Conservation (phyloP, 2,329 filamentous ascomycete species). For the Colletotrichum cordylinicola region DNA sequence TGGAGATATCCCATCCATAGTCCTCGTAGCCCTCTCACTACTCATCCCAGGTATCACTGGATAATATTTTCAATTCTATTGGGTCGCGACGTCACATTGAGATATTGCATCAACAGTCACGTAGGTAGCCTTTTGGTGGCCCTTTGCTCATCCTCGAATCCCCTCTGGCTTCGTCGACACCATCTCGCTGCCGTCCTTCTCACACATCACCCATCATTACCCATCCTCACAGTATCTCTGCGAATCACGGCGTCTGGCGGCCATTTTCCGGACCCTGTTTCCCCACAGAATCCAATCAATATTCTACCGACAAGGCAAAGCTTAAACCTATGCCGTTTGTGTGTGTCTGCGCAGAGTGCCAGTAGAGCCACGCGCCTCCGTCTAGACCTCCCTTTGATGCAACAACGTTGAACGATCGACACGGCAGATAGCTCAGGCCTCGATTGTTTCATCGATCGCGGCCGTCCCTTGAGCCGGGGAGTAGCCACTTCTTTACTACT, state of each 20-base stretch:
- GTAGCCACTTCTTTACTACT: background rate
- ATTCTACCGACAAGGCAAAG: slow-evolving; percentile 3
- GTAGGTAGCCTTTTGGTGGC: background rate
- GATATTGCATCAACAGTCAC: background rate
- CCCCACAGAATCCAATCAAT: slow-evolving; percentile 5
- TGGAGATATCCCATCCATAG: background rate
- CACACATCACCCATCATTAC: background rate
- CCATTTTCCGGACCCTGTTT: background rate
- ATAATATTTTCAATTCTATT: background rate
- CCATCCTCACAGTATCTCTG: background rate
- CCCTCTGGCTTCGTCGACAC: background rate
- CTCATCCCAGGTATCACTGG: background rate
- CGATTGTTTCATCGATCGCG: slow-evolving; percentile 1
- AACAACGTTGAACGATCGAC: slow-evolving; percentile 10
- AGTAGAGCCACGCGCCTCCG: background rate
- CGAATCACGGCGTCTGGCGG: background rate
- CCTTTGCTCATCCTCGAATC: background rate
- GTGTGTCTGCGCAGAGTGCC: background rate
- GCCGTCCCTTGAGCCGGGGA: background rate
- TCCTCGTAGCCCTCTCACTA: background rate
- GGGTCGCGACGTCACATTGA: background rate
- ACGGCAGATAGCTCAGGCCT: background rate
- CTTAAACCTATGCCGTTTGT: slow-evolving; percentile 3
- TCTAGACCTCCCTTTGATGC: background rate
- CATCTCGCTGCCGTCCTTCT: background rate